Conservation (phyloP, 129 eudicot genomes). For the Mikania micrantha region DNA sequence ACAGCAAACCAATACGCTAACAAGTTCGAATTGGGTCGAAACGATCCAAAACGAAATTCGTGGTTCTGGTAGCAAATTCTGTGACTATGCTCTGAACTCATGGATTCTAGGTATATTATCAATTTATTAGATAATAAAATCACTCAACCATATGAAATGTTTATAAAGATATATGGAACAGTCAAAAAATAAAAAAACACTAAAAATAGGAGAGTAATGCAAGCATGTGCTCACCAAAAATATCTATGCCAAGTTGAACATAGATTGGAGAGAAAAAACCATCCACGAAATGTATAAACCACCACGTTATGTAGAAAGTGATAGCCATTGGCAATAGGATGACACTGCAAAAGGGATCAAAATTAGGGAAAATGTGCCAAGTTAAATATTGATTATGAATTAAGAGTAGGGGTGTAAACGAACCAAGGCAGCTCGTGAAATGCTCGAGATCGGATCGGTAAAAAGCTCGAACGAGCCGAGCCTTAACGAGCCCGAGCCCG, state of each 20-base stretch:
- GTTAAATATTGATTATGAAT: not conserved
- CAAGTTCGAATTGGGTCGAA: too few species aligned
- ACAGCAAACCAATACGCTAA: too few species aligned
- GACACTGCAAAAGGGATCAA: constrained; percentile 55
- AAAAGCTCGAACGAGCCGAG: too few species aligned
- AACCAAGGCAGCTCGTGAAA: too few species aligned
- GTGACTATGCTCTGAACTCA: too few species aligned
- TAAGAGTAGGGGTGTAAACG: too few species aligned
- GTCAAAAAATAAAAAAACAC: not conserved
- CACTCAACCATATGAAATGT: not conserved
- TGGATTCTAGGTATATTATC: not conserved
- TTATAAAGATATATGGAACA: not conserved
- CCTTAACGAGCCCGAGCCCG: too few species aligned
- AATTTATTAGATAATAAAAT: not conserved
- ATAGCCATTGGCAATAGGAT: constrained; percentile 65
- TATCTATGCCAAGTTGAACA: constrained; percentile 57
- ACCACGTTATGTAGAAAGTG: constrained; percentile 74
- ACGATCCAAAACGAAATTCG: too few species aligned
- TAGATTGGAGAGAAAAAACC: constrained; percentile 72
- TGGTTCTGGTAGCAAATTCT: too few species aligned
- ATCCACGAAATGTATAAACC: constrained; percentile 80
- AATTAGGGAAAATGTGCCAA: not conserved
- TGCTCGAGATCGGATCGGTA: too few species aligned
- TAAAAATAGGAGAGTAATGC: not conserved
- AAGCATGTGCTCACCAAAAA: constrained; percentile 54